Base-by-base conservation (phyloP, 2,329 filamentous ascomycete species). In the Microthyrium microscopicum region DNA sequence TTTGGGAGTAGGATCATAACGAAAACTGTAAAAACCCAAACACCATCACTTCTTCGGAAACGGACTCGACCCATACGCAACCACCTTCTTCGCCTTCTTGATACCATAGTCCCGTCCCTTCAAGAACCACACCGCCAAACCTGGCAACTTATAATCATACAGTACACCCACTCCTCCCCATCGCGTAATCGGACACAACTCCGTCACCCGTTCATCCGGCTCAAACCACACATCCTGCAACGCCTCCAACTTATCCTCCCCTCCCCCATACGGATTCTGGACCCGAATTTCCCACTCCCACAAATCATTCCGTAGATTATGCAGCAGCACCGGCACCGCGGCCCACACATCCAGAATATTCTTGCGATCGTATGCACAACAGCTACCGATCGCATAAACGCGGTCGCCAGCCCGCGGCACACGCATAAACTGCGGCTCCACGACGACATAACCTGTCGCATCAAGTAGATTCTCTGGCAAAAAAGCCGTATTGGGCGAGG, bases 401-500 rank as follows among this genome's bases (percentile, higher is more conserved):
- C 50, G 39, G 1, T 42, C 36, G 7, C 50, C 44, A 1, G 41
- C 39, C 0, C 39, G 35, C 47, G 51, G 11, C 21, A 64, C 60
- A 16, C 63, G 58, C 4, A 64, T 49, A 1, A 58, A 64, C 7
- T 44, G 32, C 0, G 41, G 42, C 42, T 70, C 59, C 4, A 60
- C 62, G 17, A 52, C 50, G 28, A 74, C 60, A 46, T 62, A 64
- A 8, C 62, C 61, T 4, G 44, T 49, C 1, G 51, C 46, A 37
- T 59, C 51, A 4, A 72, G 53, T 22, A 67, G 57, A 4, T 53
- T 44, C 4, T 43, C 31, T 0, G 68, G 64, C 2, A 73, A 49
- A 45, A 61, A 73, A 5, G 51, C 53, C 17, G 59, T 64, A 47
- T 68, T 71, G 0, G 67, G 67, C 4, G 49, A 43, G 9, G 61